Evolutionary conservation across 2,329 filamentous ascomycete species (phyloP), one percentile per base, ranked within the genome.

Genomic region (Malbranchea zuffiana): DNA sequence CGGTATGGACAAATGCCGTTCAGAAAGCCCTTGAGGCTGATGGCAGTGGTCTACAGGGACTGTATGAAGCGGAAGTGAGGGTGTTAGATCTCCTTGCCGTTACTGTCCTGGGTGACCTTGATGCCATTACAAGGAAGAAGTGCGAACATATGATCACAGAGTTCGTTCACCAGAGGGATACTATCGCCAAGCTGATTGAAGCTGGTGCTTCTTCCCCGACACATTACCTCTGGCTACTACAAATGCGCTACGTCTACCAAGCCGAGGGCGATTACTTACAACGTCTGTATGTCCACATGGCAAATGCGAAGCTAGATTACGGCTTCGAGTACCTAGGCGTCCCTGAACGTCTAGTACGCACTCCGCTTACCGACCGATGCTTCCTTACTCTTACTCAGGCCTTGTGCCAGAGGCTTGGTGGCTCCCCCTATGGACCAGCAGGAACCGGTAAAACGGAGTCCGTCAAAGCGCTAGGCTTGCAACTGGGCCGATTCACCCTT

Each of bases 381-480:
- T 99, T 98, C 74, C 75, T 96, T 43, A 98, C 92, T 4, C 78
- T 98, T 39, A 96, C 88, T 3, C 90, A 98, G 64, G 90, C 87
- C 7, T 71, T 98, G 32, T 93, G 85, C 56, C 90, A 99, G 60
- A 78, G 86, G 50, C 76, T 99, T 25, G 90, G 90, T 64, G 90
- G 92, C 37, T 98, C 92, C 32, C 90, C 90, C 0, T 98, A 98
- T 53, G 90, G 90, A 35, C 90, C 90, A 47, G 90, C 90, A 41
- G 90, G 90, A 68, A 99, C 90, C 29, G 90, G 90, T 59, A 99
- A 99, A 65, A 99, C 90, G 0, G 90, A 99, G 57, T 98, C 90
- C 2, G 90, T 99, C 58, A 99, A 99, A 63, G 90, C 90, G 13
- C 73, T 99, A 17, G 92, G 90, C 68, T 74, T 98, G 3, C 87